These are phyloP conservation scores for Pulicaria dysenterica DNA, from an alignment of 129 eudicot species.

Conservation along the genomic window DNA sequence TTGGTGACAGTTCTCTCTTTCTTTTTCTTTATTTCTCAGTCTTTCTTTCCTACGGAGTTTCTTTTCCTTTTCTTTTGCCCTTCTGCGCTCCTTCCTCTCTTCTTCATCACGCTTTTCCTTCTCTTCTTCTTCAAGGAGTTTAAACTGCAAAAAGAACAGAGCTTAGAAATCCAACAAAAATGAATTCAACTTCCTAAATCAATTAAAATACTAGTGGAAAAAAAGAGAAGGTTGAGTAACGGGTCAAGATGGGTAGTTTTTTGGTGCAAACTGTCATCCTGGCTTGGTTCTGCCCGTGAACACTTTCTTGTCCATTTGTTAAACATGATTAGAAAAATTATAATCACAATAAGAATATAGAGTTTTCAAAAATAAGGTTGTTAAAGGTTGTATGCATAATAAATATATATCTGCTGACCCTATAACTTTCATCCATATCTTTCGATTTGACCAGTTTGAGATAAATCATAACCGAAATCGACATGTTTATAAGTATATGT, in stretches of 20 bases:
- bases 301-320: too few species aligned
- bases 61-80: conserved; percentile 85
- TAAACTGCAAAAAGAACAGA: conserved; percentile 47
- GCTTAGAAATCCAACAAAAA: not conserved
- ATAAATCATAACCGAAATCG: not conserved
- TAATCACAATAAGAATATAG: not conserved
- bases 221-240: not conserved
- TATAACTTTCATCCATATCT: not conserved
- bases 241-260: not conserved
- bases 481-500: not conserved
- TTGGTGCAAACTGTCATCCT: too few species aligned
- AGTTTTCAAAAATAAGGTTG: not conserved
- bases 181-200: too few species aligned
- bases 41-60: conserved; percentile 93
- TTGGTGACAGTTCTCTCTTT: conserved; percentile 51
- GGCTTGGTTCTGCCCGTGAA: too few species aligned
- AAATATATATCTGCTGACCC: not conserved
- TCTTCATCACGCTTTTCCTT: conserved; percentile 95
- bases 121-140: conserved; percentile 98
- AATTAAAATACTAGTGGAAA: not conserved
- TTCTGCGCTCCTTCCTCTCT: conserved; percentile 84
- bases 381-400: not conserved
- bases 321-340: too few species aligned
- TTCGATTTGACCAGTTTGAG: too few species aligned
- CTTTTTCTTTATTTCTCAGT: conserved; percentile 70